Base-by-base conservation (phyloP, 2,329 filamentous ascomycete species). In the Penicillium sp. region DNA sequence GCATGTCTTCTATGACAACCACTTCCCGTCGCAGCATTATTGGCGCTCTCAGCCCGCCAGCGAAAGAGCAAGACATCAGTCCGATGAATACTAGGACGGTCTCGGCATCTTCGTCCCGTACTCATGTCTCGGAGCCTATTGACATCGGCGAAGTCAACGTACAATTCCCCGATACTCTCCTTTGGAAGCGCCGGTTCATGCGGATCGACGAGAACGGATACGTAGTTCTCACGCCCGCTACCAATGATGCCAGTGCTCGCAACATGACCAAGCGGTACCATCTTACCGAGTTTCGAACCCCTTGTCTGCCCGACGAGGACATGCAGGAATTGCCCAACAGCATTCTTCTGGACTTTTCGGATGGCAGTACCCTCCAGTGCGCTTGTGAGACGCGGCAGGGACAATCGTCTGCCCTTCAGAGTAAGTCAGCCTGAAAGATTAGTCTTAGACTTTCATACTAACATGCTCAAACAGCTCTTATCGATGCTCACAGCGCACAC, bases 101-200 rank as follows among this genome's bases (percentile, higher is more conserved):
- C 59, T 45, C 75, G 74, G 33, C 76, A 85, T 51, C 79, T 84
- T 49, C 57, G 41, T 47, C 56, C n/a, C 45, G 33, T 6, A 44
- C 51, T 24, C 61, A 57, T 41, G 56, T 67, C 18, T 74, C 77
- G 13, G 76, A 87, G 47, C 79, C 86, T 24, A 79, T 89, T 3
- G 85, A 87, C 56, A 82, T 95, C 71, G 90, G 92, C 45, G 90
- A 96, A 65, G 87, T 99, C 58, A 97, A 99, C 65, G 89, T 97
- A 10, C 94, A 99, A 70, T 96, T 99, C 69, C 94, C 94, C 0
- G 93, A 97, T 68, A 95, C 90, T 49, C 80, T 99, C 43, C 81
- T 99, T 12, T 99, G 94, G 94, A 99, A 97, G 77, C 88, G 93
- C 49, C 85, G 94, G 54, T 91, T 87, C 65, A 85, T 96, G 74